A percentile compares a stretch with the other conserved stretches of the same genome.
Conservation (phyloP, 1,139 yeast species). For the Spencermartinsiella ligniputridi region DNA sequence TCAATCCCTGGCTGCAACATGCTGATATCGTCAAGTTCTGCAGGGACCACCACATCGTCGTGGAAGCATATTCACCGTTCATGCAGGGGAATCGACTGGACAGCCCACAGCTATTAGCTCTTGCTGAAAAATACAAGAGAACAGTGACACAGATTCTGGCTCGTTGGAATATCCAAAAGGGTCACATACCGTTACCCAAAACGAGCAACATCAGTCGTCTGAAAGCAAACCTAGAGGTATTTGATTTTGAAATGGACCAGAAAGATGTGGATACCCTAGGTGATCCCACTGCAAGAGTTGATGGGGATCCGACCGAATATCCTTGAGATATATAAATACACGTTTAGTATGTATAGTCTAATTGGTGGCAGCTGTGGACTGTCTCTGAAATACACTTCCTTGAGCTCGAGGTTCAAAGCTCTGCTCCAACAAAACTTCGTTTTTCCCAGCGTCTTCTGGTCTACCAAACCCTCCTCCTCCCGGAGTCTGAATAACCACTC, state of each 20-base stretch:
- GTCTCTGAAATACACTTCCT: conserved; percentile 6
- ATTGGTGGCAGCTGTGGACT: conserved; percentile 1
- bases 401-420: conserved; percentile 9
- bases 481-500: conserved; percentile 48
- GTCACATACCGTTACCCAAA: conserved; percentile 68
- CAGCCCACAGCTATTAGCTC: conserved; percentile 44
- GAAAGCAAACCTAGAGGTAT: conserved; percentile 42
- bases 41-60: conserved; percentile 44
- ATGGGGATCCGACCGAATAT: conserved; percentile 21
- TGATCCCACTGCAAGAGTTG: conserved; percentile 17
- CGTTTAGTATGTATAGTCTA: background rate
- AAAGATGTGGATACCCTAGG: conserved; percentile 17
- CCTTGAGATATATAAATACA: conserved; percentile 9
- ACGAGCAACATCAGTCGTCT: conserved; percentile 52
- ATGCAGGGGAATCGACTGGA: conserved; percentile 54
- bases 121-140: conserved; percentile 38
- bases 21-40: conserved; percentile 57
- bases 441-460: background rate
- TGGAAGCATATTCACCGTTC: conserved; percentile 71
- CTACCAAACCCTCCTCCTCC: conserved; percentile 45
- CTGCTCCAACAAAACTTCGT: background rate
- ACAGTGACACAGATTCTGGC: conserved; percentile 42
- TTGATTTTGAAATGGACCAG: conserved; percentile 38
- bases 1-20: conserved; percentile 57
- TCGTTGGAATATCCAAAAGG: conserved; percentile 38